Conservation (phyloP, 768 basidiomycete species). For the Pluteus cervinus region DNA sequence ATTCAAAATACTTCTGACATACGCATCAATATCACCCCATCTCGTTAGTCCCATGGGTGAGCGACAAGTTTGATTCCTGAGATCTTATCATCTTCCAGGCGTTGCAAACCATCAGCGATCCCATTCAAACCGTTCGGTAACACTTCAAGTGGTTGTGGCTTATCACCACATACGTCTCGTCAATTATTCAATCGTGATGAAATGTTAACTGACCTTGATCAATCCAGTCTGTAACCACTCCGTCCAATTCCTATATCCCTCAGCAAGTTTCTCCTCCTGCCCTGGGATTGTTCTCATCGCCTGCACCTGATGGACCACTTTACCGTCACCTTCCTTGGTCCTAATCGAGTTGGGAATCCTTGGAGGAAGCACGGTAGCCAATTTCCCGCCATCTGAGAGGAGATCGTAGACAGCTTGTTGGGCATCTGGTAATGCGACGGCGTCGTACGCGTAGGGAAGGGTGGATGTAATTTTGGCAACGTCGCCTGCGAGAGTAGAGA, state of each 20-base stretch:
- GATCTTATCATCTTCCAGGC: conserved; percentile 31
- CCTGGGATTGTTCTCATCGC: conserved; percentile 8
- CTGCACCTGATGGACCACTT: conserved; percentile 4
- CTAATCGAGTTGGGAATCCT: conserved; percentile 17
- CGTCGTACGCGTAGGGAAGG: conserved; percentile 21
- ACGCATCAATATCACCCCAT: too few species aligned
- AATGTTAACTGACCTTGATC: conserved; percentile 17
- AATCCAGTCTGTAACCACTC: conserved; percentile 14
- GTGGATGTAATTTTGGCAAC: conserved; percentile 13
- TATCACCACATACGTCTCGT: conserved; percentile 9
- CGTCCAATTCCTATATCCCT: conserved; percentile 10
- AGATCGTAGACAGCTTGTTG: conserved; percentile 29
- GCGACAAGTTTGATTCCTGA: conserved; percentile 40
- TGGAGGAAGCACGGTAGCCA: conserved; percentile 19
- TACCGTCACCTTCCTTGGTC: conserved; percentile 10
- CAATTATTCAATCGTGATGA: not conserved
- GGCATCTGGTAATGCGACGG: conserved; percentile 28
- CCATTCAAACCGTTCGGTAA: conserved; percentile 38
- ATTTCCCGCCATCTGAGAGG: conserved; percentile 29
- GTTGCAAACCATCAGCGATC: conserved; percentile 33
- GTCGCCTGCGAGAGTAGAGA: conserved; percentile 4
- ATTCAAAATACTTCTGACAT: too few species aligned
- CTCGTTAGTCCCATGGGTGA: conserved; percentile 34
- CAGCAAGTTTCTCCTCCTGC: conserved; percentile 5
- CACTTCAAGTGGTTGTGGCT: conserved; percentile 40